Percentiles rank a stretch among this genome's conserved stretches.
Conservation (phyloP, 495 filamentous ascomycete species). For the Lindgomyces ingoldianus region DNA sequence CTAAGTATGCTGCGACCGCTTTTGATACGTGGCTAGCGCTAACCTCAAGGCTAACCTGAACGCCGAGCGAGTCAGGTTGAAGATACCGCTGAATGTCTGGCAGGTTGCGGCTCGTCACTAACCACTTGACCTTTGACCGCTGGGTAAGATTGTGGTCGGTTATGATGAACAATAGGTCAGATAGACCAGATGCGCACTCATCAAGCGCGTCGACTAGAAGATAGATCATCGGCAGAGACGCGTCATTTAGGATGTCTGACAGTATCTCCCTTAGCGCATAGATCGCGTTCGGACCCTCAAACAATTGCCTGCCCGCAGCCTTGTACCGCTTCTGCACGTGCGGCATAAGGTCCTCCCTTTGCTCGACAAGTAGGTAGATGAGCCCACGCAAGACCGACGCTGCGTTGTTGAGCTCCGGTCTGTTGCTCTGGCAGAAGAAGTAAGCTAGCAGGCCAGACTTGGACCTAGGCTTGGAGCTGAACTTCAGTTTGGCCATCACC, state of each 20-base stretch:
- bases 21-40: slow-evolving; percentile 31
- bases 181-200: slow-evolving; percentile 14
- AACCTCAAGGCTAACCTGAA: slow-evolving; percentile 41
- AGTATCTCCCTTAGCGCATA: slow-evolving; percentile 42
- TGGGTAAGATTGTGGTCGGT: slow-evolving; percentile 12
- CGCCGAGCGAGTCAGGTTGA: slow-evolving; percentile 11
- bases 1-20: slow-evolving; percentile 40
- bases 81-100: slow-evolving; percentile 44
- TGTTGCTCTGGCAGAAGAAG: slow-evolving; percentile 34
- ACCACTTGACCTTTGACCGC: slow-evolving; percentile 43
- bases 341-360: slow-evolving; percentile 43
- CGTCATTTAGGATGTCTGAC: slow-evolving; percentile 44
- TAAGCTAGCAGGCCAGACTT: slow-evolving; percentile 20
- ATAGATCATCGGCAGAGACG: slow-evolving; percentile 37
- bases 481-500: slow-evolving; percentile 11
- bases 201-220: slow-evolving; percentile 38
- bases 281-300: slow-evolving; percentile 46
- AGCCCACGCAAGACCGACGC: slow-evolving; percentile 48
- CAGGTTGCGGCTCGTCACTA: slow-evolving; percentile 46
- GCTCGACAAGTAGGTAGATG: slow-evolving; percentile 46
- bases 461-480: no score
- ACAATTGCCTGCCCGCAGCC: slow-evolving; percentile 37
- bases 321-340: slow-evolving; percentile 41
- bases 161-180: slow-evolving; percentile 36
- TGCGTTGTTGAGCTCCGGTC: slow-evolving; percentile 46